Evolutionary conservation across 208 protist genomes (phyloP), one percentile per base, ranked within the genome.

Genomic region (Strigomonas galati): DNA sequence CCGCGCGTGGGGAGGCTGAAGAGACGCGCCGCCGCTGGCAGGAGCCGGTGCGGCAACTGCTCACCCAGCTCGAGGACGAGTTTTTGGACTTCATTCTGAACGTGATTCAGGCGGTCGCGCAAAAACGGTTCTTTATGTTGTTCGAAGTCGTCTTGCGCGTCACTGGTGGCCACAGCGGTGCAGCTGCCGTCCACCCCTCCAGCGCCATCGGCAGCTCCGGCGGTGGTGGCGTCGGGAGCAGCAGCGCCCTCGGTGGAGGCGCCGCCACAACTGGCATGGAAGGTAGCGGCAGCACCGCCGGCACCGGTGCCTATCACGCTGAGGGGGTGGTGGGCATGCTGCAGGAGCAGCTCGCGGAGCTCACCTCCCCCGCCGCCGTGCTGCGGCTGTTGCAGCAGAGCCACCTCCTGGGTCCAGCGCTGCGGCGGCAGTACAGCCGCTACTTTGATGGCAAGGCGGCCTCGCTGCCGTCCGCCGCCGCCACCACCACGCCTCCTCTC

Each of bases 381-480:
- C 74, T 94, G 57, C 74, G 76, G 24, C 69, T 88, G 66, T 58
- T 91, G 52, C 69, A 82, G 62, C 75, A 72, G 21, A 83, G 79
- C 62, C 64, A 65, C 1, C 62, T 71, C 3, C 86, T 88, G 54
- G 37, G 59, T 52, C 19, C 31, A 0, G 70, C 82, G 1, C 62
- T 89, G 19, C 62, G 59, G 9, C 76, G 76, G 43, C 65, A 49
- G 21, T 81, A 79, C 53, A 74, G 69, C 3, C 49, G 66, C 37
- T 81, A 72, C 49, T 6, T 5, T 5, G 44, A 69, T 27, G 21
- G 60, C 15, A 26, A 35, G 49, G 28, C 21, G 12, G 2, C 32
- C n/a, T n/a, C n/a, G n/a, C n/a, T n/a, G 31, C 23, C 27, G 32
- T 23, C 56, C 35, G 0, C 28, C 12, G 21, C 17, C 12, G 23